Evolutionary conservation across 2,329 filamentous ascomycete species (phyloP).

Genomic region (Xylaria sp.): DNA sequence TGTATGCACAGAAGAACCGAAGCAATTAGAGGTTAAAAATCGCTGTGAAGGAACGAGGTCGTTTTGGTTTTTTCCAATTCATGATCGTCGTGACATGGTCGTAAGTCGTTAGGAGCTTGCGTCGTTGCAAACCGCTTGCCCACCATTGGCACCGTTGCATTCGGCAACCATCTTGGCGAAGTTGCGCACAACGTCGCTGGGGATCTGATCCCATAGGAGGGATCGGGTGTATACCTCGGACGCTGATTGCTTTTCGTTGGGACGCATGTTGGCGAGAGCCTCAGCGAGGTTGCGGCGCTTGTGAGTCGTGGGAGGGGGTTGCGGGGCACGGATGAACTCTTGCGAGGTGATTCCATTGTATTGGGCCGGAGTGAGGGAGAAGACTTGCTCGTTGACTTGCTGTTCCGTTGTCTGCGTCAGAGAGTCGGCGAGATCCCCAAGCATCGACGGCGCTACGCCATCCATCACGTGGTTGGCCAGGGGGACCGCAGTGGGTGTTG

Average conservation of each 20-base stretch:
- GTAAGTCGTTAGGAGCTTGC: conserved; percentile 50
- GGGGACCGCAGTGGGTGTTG: conserved; percentile 46
- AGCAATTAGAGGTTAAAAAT: conserved; percentile 36
- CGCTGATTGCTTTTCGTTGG: conserved; percentile 71
- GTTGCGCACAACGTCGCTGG: conserved; percentile 86
- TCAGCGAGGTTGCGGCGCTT: conserved; percentile 79
- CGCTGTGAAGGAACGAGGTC: conserved; percentile 19
- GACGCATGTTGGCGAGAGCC: conserved; percentile 79
- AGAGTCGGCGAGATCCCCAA: conserved; percentile 70
- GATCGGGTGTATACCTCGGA: conserved; percentile 93
- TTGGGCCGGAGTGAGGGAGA: conserved; percentile 82
- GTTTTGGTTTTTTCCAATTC: conserved; percentile 24
- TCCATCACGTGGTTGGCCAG: conserved; percentile 54
- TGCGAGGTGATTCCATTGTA: conserved; percentile 84
- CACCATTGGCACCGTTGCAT: conserved; percentile 59
- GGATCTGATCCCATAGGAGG: conserved; percentile 92
- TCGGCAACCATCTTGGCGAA: conserved; percentile 92
- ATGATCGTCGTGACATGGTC: conserved; percentile 45
- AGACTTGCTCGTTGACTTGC: conserved; percentile 86
- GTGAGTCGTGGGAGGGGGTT: conserved; percentile 61
- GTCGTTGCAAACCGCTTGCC: conserved; percentile 51
- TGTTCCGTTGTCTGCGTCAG: conserved; percentile 79
- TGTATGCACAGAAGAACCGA: conserved; percentile 40
- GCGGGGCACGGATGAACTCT: conserved; percentile 61
- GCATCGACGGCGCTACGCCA: conserved; percentile 61